These are phyloP conservation scores for Neltuma alba DNA, from an alignment of 306 rosid species.

Conservation along the genomic window DNA sequence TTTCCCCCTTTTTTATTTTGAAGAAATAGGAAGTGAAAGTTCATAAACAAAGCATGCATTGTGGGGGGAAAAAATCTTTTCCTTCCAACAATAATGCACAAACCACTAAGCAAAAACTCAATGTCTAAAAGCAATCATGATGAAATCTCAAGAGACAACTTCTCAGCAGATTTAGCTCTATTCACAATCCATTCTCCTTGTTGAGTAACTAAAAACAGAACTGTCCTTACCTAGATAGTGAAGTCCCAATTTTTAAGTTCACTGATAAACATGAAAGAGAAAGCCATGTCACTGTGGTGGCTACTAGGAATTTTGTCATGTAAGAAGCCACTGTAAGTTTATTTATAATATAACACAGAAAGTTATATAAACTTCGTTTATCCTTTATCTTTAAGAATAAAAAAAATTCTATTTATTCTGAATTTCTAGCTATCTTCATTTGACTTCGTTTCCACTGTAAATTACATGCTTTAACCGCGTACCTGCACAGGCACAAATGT, in stretches of 20 bases:
- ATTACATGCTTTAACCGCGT: background rate
- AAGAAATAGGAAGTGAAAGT: background rate
- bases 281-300: background rate
- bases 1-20: background rate
- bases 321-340: background rate
- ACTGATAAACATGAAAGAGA: background rate
- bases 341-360: background rate
- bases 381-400: background rate
- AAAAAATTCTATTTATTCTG: background rate
- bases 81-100: background rate
- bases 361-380: conserved; percentile 1
- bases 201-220: background rate
- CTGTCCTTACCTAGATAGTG: conserved; percentile 1
- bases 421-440: background rate
- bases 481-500: background rate
- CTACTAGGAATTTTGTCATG: background rate
- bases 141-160: conserved; percentile 15
- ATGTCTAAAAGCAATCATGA: conserved; percentile 1
- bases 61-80: background rate
- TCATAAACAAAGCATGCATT: background rate
- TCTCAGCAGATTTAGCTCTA: conserved; percentile 12
- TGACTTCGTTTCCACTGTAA: background rate
- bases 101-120: conserved; percentile 1
- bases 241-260: conserved; percentile 6
- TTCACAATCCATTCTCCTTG: background rate